Conservation (phyloP, 306 rosid genomes). For the Vicia faba region DNA sequence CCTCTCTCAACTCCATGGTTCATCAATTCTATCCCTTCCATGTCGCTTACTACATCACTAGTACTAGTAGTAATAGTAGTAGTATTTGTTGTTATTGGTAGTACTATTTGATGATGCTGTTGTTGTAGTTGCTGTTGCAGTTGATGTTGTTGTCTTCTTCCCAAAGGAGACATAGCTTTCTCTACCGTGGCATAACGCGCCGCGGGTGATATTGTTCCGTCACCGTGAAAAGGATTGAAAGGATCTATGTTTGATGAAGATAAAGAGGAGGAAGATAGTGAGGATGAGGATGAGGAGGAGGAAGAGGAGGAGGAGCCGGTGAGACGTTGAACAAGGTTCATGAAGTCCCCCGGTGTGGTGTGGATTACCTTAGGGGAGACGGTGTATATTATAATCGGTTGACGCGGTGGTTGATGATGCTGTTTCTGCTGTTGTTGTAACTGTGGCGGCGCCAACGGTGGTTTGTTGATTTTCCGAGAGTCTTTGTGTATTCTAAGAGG, state of each 20-base stretch:
- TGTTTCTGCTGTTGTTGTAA: neutral
- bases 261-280: constrained; percentile 3
- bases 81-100: neutral
- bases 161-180: constrained; percentile 50
- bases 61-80: neutral
- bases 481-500: constrained; percentile 71
- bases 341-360: constrained; percentile 76
- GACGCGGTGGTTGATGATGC: constrained; percentile 49
- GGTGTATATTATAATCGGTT: constrained; percentile 74
- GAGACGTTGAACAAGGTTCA: constrained; percentile 83
- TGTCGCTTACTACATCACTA: constrained; percentile 11
- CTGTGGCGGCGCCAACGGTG: constrained; percentile 54
- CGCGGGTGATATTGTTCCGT: constrained; percentile 52
- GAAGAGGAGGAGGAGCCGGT: constrained; percentile 52
- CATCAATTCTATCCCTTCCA: constrained; percentile 37
- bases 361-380: constrained; percentile 82
- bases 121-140: neutral
- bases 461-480: constrained; percentile 75
- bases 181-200: constrained; percentile 58
- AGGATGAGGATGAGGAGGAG: neutral
- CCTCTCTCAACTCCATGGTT: constrained; percentile 33
- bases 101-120: neutral
- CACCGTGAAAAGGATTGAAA: constrained; percentile 32
- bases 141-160: constrained; percentile 17
- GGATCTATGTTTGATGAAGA: constrained; percentile 23